These are phyloP conservation scores for Lentinula detonsa DNA, from an alignment of 768 basidiomycete species.

Conservation along the genomic window DNA sequence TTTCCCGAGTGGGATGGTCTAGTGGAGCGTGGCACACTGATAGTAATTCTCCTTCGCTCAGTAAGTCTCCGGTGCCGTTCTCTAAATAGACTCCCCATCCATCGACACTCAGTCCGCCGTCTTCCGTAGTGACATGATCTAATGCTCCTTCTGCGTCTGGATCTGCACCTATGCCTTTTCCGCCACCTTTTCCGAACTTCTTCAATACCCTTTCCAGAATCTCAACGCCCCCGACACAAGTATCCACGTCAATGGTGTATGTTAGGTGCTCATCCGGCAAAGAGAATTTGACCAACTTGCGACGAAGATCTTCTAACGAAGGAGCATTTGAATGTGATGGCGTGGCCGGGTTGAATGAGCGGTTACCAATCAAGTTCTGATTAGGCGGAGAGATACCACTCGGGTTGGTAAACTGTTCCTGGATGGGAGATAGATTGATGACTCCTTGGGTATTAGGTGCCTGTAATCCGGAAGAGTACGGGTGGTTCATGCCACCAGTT, in stretches of 20 bases:
- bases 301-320: conserved; percentile 72
- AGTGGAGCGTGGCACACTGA: conserved; percentile 78
- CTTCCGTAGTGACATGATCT: conserved; percentile 60
- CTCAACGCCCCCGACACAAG: conserved; percentile 78
- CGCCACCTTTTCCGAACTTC: conserved; percentile 73
- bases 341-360: conserved; percentile 45
- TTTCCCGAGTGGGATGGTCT: conserved; percentile 73
- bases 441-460: conserved; percentile 22
- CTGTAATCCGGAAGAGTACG: conserved; percentile 43
- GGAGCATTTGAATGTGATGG: conserved; percentile 38
- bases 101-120: conserved; percentile 75
- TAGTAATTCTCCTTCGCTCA: conserved; percentile 78
- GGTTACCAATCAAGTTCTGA: conserved; percentile 47
- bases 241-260: conserved; percentile 73
- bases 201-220: conserved; percentile 84
- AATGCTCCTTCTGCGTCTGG: conserved; percentile 33
- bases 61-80: conserved; percentile 58
- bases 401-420: conserved; percentile 49
- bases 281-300: conserved; percentile 84
- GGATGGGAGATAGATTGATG: conserved; percentile 64
- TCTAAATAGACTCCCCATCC: conserved; percentile 86
- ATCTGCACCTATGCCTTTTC: conserved; percentile 23
- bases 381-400: conserved; percentile 45
- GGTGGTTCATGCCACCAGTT: conserved; percentile 39
- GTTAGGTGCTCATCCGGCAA: conserved; percentile 78